These are phyloP conservation scores for Parathielavia hyrcaniae DNA, from an alignment of 495 filamentous ascomycete genomes.

Conservation along the genomic window DNA sequence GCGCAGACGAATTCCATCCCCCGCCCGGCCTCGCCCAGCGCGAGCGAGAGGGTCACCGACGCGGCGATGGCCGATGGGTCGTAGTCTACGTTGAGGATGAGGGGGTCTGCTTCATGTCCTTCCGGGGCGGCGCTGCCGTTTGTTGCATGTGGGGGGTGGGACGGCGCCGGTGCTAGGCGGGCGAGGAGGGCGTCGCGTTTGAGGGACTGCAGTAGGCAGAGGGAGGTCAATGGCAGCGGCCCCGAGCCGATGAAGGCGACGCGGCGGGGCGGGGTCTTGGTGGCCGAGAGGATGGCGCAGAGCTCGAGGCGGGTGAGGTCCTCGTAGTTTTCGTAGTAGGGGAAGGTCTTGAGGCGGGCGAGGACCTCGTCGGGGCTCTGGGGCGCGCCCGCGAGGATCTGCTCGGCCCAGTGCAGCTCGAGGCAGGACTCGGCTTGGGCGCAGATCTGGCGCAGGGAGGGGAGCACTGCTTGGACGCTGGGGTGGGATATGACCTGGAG, in stretches of 20 bases:
- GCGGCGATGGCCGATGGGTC: slow-evolving; percentile 21
- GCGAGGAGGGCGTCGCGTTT: slow-evolving; percentile 7
- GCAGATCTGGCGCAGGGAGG: slow-evolving; percentile 27
- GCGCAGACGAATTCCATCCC: slow-evolving; percentile 32
- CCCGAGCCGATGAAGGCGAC: slow-evolving; percentile 33
- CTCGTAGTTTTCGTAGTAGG: slow-evolving; percentile 32
- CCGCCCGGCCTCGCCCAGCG: slow-evolving; percentile 15
- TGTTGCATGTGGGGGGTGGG: background rate
- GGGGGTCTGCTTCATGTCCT: background rate
- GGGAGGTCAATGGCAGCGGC: slow-evolving; percentile 28
- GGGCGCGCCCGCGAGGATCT: slow-evolving; percentile 11
- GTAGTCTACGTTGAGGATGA: slow-evolving; percentile 27
- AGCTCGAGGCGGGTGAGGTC: slow-evolving; percentile 30
- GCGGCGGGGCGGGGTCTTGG: slow-evolving; percentile 13
- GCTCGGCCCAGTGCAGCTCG: slow-evolving; percentile 25
- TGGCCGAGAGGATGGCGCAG: slow-evolving; percentile 25
- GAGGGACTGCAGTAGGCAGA: slow-evolving; percentile 25
- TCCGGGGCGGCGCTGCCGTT: background rate
- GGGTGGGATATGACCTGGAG: slow-evolving; percentile 22
- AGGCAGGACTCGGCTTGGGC: slow-evolving; percentile 26
- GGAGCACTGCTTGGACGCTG: slow-evolving; percentile 17
- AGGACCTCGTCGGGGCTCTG: slow-evolving; percentile 11
- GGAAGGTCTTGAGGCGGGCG: slow-evolving; percentile 22
- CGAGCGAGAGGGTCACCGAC: slow-evolving; percentile 17
- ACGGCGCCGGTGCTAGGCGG: background rate